Evolutionary conservation across 1,284 basidiomycete genomes (phyloP).

Genomic region (Cutaneotrichosporon dermatis): DNA sequence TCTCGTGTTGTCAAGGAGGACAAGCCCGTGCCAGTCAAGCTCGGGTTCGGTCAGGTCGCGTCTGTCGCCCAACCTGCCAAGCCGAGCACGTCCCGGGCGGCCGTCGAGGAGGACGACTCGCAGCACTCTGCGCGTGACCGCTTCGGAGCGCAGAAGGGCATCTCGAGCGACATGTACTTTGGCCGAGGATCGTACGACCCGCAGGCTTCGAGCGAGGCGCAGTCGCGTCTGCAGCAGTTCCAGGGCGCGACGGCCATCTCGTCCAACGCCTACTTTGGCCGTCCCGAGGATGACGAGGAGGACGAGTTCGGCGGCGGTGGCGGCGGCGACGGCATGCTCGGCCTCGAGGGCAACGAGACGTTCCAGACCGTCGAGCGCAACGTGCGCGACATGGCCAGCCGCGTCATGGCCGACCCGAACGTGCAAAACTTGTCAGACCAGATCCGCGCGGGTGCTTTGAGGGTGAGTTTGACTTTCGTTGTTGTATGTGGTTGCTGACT

Average conservation of each 20-base stretch:
- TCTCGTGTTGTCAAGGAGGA: slow-evolving; percentile 33
- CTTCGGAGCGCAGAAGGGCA: slow-evolving; percentile 84
- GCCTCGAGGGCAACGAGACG: slow-evolving; percentile 64
- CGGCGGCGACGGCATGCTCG: slow-evolving; percentile 56
- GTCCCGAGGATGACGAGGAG: slow-evolving; percentile 62
- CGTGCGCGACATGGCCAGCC: slow-evolving; percentile 72
- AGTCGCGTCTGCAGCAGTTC: slow-evolving; percentile 76
- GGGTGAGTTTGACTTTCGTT: slow-evolving; percentile 56
- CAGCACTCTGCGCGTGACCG: slow-evolving; percentile 76
- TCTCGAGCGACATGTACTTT: slow-evolving; percentile 98
- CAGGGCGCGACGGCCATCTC: slow-evolving; percentile 90
- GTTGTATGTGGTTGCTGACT: slow-evolving; percentile 1
- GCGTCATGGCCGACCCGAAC: slow-evolving; percentile 81
- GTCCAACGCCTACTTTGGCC: slow-evolving; percentile 90
- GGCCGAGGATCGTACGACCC: slow-evolving; percentile 85
- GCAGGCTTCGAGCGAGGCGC: slow-evolving; percentile 65
- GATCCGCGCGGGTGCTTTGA: slow-evolving; percentile 75
- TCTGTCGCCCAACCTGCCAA: slow-evolving; percentile 51
- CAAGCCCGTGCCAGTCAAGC: slow-evolving; percentile 45
- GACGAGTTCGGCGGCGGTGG: slow-evolving; percentile 40
- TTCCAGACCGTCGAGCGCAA: slow-evolving; percentile 61
- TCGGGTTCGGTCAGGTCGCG: slow-evolving; percentile 76
- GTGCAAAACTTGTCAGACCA: slow-evolving; percentile 82
- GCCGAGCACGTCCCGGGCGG: slow-evolving; percentile 4
- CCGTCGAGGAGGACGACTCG: slow-evolving; percentile 58